Evolutionary conservation across 129 eudicot genomes (phyloP).

Genomic region (Glebionis coronaria): DNA sequence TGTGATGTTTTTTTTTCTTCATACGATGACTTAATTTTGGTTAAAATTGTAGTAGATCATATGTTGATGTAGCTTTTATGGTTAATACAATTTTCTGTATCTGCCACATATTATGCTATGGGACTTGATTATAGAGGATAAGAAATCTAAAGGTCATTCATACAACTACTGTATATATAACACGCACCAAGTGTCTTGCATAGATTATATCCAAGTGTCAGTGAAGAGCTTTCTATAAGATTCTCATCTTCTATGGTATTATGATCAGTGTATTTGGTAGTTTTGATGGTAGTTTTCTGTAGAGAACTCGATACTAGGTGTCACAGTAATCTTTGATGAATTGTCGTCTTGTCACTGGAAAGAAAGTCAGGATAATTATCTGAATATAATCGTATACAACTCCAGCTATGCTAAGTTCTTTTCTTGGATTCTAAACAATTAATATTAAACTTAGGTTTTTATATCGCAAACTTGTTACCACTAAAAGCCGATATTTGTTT

Average conservation of each 20-base stretch:
- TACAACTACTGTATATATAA: neutral
- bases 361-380: too few relatives aligned
- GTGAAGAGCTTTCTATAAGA: neutral
- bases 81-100: neutral
- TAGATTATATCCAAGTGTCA: slow-evolving; percentile 1
- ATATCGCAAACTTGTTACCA: too few relatives aligned
- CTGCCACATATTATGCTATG: neutral
- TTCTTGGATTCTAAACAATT: too few relatives aligned
- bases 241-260: neutral
- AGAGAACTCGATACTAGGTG: neutral
- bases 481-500: too few relatives aligned
- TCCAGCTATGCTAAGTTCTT: neutral
- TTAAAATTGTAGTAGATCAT: too few relatives aligned
- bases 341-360: too few relatives aligned
- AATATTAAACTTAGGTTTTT: too few relatives aligned
- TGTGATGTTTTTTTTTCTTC: too few relatives aligned
- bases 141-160: slow-evolving; percentile 1
- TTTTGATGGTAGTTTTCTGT: too few relatives aligned
- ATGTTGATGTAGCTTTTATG: neutral
- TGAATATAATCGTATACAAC: too few relatives aligned
- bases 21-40: too few relatives aligned
- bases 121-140: neutral
- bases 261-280: too few relatives aligned
- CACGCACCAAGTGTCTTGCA: neutral
- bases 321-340: neutral